Conservation (phyloP, 2,329 filamentous ascomycete species). For the Ascochyta viciae-villosae region DNA sequence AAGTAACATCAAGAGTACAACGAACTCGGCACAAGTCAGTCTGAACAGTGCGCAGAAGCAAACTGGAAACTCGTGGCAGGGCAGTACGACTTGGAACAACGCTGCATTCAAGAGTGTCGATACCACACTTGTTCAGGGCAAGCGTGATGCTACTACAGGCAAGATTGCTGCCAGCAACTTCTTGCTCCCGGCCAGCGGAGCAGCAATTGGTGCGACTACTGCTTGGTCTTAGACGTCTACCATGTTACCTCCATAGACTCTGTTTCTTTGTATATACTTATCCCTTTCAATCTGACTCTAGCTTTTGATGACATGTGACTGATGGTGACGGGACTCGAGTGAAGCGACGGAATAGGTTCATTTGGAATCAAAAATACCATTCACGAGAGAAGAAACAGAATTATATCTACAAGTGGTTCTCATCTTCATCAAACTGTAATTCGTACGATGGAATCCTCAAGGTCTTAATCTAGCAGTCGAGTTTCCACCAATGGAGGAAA, state of each 20-base stretch:
- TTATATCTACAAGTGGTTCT: neutral
- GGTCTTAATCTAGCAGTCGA: neutral
- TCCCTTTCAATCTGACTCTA: no score
- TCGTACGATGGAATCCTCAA: neutral
- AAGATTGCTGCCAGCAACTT: slow-evolving; percentile 54
- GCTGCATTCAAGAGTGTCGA: slow-evolving; percentile 51
- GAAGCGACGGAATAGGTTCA: no score
- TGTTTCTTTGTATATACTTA: neutral
- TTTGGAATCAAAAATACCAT: no score
- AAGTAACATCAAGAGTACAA: slow-evolving; percentile 36
- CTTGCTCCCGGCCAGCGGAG: slow-evolving; percentile 49
- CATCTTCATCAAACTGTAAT: neutral
- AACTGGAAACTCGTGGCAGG: slow-evolving; percentile 56
- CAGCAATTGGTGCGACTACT: slow-evolving; percentile 53
- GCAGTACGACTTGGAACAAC: slow-evolving; percentile 49
- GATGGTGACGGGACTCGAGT: no score
- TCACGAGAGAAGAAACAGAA: neutral
- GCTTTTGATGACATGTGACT: no score
- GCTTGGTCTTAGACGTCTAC: slow-evolving; percentile 14
- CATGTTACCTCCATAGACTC: neutral
- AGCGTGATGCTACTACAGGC: slow-evolving; percentile 47
- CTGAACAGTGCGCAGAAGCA: slow-evolving; percentile 26
- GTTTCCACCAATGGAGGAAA: slow-evolving; percentile 22
- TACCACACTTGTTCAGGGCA: slow-evolving; percentile 45
- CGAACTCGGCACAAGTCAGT: slow-evolving; percentile 27